phyloP scores from a whole-genome alignment of 2,329 filamentous ascomycete species.

The Claviceps lovelessii region DNA sequence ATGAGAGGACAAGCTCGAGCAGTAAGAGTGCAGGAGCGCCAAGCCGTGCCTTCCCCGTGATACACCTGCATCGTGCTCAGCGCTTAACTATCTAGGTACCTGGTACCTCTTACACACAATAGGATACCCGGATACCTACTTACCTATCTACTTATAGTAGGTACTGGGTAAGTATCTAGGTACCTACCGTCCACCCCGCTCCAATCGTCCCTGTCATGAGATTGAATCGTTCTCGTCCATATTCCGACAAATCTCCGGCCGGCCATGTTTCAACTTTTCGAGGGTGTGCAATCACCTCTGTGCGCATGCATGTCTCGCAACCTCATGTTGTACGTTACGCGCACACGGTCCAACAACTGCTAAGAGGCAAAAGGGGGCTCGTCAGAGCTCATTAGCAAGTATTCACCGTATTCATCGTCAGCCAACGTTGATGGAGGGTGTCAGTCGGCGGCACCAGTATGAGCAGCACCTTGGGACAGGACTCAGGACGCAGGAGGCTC shows the following conservation, averaged over 20 bases:
- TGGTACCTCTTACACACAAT: too few species aligned
- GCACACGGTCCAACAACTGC: too few species aligned
- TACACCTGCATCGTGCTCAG: not conserved
- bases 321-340: too few species aligned
- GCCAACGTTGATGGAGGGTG: not conserved
- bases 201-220: not conserved
- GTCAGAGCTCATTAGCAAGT: too few species aligned
- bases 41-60: constrained; percentile 1
- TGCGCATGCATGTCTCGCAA: too few species aligned
- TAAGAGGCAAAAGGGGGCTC: too few species aligned
- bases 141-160: too few species aligned
- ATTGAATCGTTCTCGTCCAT: not conserved
- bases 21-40: not conserved
- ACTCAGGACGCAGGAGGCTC: not conserved
- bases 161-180: too few species aligned
- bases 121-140: too few species aligned
- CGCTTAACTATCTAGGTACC: not conserved
- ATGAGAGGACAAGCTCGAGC: not conserved
- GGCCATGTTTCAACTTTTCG: not conserved
- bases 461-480: not conserved
- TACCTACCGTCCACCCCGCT: too few species aligned
- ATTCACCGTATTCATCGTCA: too few species aligned
- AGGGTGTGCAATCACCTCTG: not conserved
- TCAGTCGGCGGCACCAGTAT: not conserved
- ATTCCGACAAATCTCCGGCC: not conserved